These are phyloP conservation scores for Ceratocystis colombiana DNA, from an alignment of 2,329 filamentous ascomycete species.

Conservation along the genomic window DNA sequence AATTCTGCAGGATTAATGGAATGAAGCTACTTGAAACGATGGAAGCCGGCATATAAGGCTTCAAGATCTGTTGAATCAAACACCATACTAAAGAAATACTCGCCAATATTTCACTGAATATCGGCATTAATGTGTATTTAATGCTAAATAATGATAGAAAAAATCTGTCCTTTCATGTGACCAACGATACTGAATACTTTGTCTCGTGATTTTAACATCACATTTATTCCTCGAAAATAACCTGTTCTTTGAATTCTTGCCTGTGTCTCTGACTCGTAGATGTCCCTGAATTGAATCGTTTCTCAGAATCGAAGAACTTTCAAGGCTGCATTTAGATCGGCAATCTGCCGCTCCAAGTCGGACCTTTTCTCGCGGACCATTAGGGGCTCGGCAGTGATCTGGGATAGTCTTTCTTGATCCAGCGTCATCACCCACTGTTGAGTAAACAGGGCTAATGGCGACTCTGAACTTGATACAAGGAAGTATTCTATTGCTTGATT, in stretches of 20 bases:
- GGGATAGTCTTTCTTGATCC: conserved; percentile 27
- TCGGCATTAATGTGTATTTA: neutral
- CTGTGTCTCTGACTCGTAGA: neutral
- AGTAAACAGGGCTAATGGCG: conserved; percentile 30
- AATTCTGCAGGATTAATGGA: too few species aligned
- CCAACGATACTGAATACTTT: neutral
- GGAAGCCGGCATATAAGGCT: too few species aligned
- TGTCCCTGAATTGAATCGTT: neutral
- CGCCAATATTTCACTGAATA: neutral
- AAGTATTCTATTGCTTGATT: conserved; percentile 30
- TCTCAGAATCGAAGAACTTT: conserved; percentile 2
- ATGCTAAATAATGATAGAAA: neutral
- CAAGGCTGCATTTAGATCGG: conserved; percentile 10
- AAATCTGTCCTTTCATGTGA: neutral
- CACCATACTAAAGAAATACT: too few species aligned
- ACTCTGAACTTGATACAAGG: conserved; percentile 29
- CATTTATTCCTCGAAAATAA: neutral
- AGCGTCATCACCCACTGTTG: conserved; percentile 31
- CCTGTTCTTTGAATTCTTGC: too few species aligned
- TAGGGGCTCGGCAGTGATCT: conserved; percentile 30
- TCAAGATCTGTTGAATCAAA: too few species aligned
- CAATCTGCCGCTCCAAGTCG: conserved; percentile 33
- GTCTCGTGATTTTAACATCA: neutral
- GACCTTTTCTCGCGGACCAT: conserved; percentile 34
- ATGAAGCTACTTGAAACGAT: too few species aligned